These are phyloP conservation scores for Sporothrix inflata DNA, from an alignment of 2,329 filamentous ascomycete genomes.

Conservation along the genomic window DNA sequence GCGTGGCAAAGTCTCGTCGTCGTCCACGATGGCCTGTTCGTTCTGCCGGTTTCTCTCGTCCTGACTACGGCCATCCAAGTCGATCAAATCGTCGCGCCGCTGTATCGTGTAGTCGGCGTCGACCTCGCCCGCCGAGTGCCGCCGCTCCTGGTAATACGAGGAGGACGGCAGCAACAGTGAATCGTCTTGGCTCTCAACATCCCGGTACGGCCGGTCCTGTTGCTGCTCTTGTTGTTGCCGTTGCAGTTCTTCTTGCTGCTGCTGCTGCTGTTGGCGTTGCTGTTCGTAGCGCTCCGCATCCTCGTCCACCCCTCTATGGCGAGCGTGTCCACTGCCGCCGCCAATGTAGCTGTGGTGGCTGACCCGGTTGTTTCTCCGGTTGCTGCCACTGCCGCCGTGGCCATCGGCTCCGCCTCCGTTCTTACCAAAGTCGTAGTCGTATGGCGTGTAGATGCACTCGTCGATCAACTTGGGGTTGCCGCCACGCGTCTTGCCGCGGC, in stretches of 20 bases:
- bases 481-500: constrained; percentile 73
- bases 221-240: constrained; percentile 39
- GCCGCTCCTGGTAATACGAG: constrained; percentile 59
- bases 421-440: constrained; percentile 63
- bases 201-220: constrained; percentile 2
- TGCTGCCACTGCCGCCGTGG: constrained; percentile 39
- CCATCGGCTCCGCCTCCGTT: constrained; percentile 40
- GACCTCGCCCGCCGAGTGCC: constrained; percentile 76
- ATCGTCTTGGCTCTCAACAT: constrained; percentile 38
- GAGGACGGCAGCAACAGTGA: constrained; percentile 37
- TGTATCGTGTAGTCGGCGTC: constrained; percentile 65
- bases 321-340: constrained; percentile 14
- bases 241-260: constrained; percentile 33
- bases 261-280: constrained; percentile 37
- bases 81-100: constrained; percentile 56
- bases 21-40: constrained; percentile 36
- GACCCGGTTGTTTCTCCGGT: constrained; percentile 18
- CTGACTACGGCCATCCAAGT: constrained; percentile 51
- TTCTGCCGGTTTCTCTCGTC: constrained; percentile 43
- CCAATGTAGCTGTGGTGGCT: constrained; percentile 26
- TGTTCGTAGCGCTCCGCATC: constrained; percentile 13
- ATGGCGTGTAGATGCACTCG: constrained; percentile 96
- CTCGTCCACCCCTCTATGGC: constrained; percentile 19
- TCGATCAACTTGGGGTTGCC: constrained; percentile 91
- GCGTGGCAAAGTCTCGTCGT: constrained; percentile 28